Conservation (phyloP, 225 moss, liverwort and hornwort species). For the Neckera pumila region DNA sequence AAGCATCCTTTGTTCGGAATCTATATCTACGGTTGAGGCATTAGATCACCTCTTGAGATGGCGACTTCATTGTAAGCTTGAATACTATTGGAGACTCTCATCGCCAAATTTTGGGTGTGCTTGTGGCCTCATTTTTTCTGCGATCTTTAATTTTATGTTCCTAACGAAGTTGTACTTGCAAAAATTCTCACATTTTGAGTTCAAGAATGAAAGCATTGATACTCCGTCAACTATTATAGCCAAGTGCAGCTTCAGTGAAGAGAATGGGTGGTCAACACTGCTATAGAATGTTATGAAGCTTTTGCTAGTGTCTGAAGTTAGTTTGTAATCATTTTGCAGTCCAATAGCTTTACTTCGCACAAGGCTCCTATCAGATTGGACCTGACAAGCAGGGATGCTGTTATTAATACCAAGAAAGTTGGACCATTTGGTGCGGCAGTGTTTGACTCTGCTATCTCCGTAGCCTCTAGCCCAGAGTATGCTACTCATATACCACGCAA, state of each 20-base stretch:
- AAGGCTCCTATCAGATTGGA: slow-evolving; percentile 68
- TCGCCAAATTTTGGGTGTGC: background rate
- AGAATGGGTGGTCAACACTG: background rate
- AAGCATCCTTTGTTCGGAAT: background rate
- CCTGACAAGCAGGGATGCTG: slow-evolving; percentile 23
- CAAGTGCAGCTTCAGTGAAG: background rate
- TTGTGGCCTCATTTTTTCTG: background rate
- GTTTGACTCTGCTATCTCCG: slow-evolving; percentile 81
- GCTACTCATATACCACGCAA: background rate
- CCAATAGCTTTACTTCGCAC: slow-evolving; percentile 67
- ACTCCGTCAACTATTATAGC: background rate
- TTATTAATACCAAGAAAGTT: slow-evolving; percentile 53
- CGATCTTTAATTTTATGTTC: background rate
- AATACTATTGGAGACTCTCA: too few species aligned
- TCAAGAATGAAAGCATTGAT: background rate
- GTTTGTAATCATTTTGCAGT: slow-evolving; percentile 28
- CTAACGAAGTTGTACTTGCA: background rate
- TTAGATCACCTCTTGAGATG: too few species aligned
- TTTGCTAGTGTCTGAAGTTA: background rate
- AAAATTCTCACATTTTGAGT: background rate
- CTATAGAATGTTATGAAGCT: background rate
- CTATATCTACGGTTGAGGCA: too few species aligned
- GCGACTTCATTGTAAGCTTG: too few species aligned
- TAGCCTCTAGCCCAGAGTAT: slow-evolving; percentile 54
- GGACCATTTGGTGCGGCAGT: slow-evolving; percentile 87